Conservation (phyloP, 768 basidiomycete genomes). For the Roridomyces roridus region DNA sequence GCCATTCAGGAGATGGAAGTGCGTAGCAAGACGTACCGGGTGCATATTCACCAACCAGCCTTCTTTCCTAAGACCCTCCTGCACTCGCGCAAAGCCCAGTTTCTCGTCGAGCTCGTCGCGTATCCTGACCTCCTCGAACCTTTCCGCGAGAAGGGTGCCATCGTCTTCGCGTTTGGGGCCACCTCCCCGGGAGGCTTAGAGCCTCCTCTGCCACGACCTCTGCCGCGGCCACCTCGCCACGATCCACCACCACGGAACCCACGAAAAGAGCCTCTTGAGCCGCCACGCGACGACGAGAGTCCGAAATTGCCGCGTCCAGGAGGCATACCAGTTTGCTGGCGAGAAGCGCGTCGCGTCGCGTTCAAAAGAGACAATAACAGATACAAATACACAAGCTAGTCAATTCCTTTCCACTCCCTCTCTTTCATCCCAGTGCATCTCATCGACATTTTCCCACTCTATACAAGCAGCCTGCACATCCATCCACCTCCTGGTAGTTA, state of each 20-base stretch:
- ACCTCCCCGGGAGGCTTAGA: constrained; percentile 46
- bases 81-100: constrained; percentile 82
- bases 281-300: constrained; percentile 55
- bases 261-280: constrained; percentile 52
- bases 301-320: constrained; percentile 65
- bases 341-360: constrained; percentile 25
- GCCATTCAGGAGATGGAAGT: neutral
- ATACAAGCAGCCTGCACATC: constrained; percentile 19
- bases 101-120: constrained; percentile 93
- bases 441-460: constrained; percentile 19
- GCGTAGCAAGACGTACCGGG: constrained; percentile 63
- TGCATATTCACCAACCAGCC: constrained; percentile 99
- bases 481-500: too few species aligned
- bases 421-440: constrained; percentile 20
- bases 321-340: constrained; percentile 43
- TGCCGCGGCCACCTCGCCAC: constrained; percentile 62
- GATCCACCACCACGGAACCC: constrained; percentile 52
- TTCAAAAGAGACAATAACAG: neutral
- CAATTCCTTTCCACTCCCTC: neutral
- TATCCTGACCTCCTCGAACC: constrained; percentile 79
- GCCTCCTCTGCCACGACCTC: constrained; percentile 51
- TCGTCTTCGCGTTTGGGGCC: constrained; percentile 84
- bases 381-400: neutral
- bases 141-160: constrained; percentile 84
- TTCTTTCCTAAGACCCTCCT: constrained; percentile 77